Conservation (phyloP, 1,284 basidiomycete genomes). For the Trichosporon sp. region DNA sequence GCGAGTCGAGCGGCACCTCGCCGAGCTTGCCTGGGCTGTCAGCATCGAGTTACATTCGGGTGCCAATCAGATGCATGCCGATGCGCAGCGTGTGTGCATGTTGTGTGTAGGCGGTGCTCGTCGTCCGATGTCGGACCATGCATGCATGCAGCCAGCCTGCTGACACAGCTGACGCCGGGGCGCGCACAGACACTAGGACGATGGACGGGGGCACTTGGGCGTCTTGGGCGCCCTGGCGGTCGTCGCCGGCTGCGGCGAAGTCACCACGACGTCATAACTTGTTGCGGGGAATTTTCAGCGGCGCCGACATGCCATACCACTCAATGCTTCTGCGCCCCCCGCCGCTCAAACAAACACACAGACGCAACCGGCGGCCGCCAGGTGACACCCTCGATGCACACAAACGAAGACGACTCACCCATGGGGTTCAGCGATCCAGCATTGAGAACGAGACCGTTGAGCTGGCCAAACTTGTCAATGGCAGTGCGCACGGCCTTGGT, state of each 20-base stretch:
- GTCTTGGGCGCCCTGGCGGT: too few relatives aligned
- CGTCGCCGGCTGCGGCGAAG: too few relatives aligned
- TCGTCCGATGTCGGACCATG: too few relatives aligned
- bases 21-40: conserved; percentile 28
- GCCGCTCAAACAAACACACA: not conserved
- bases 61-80: not conserved
- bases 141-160: too few relatives aligned
- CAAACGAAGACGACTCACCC: conserved; percentile 22
- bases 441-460: conserved; percentile 53
- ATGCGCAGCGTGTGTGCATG: not conserved
- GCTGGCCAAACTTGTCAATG: conserved; percentile 45
- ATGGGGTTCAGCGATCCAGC: conserved; percentile 51
- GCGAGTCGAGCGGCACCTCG: conserved; percentile 21
- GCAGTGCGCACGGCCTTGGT: conserved; percentile 42
- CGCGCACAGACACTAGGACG: too few relatives aligned
- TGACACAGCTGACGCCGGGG: too few relatives aligned
- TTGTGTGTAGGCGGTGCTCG: not conserved
- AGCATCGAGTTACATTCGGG: not conserved
- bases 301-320: too few relatives aligned
- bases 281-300: too few relatives aligned
- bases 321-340: too few relatives aligned
- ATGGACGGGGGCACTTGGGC: too few relatives aligned
- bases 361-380: not conserved
- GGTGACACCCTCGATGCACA: too few relatives aligned
- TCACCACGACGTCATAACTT: too few relatives aligned